Conservation (phyloP, 306 rosid species). For the Cotoneaster glaucophyllus region DNA sequence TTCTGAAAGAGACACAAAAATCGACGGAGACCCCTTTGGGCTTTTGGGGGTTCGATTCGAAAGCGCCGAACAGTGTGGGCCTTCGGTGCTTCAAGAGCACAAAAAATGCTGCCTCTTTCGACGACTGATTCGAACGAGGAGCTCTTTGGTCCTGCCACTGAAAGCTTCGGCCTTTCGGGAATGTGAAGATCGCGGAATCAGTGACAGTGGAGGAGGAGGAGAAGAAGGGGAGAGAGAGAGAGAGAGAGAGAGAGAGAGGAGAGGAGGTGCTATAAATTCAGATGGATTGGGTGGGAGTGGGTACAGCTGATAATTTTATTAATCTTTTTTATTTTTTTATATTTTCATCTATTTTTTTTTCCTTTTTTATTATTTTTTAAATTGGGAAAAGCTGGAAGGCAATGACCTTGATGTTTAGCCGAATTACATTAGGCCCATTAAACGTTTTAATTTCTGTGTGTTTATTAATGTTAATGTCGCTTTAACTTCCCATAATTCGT, state of each 20-base stretch:
- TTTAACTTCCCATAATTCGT: neutral
- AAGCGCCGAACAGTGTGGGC: conserved; percentile 1
- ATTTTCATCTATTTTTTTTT: neutral
- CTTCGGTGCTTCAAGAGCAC: neutral
- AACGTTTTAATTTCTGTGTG: neutral
- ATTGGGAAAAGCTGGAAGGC: neutral
- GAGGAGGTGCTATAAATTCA: conserved; percentile 7
- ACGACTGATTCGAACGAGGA: conserved; percentile 29
- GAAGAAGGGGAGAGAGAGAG: neutral
- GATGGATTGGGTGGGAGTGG: conserved; percentile 57
- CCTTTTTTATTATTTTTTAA: neutral
- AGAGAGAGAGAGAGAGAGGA: too few relatives aligned
- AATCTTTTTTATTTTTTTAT: neutral
- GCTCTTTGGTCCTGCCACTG: conserved; percentile 12
- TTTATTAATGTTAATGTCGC: neutral
- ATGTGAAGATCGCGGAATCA: conserved; percentile 19
- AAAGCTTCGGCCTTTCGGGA: conserved; percentile 7
- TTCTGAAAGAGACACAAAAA: neutral
- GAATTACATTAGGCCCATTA: conserved; percentile 6
- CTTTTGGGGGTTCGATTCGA: conserved; percentile 19
- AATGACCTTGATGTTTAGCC: neutral
- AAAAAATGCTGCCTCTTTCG: neutral
- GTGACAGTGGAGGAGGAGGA: conserved; percentile 36
- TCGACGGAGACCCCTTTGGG: neutral
- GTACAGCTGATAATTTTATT: conserved; percentile 30